Conservation (phyloP, 371 early-diverging fungal species). For the Syncephalastrum racemosum region DNA sequence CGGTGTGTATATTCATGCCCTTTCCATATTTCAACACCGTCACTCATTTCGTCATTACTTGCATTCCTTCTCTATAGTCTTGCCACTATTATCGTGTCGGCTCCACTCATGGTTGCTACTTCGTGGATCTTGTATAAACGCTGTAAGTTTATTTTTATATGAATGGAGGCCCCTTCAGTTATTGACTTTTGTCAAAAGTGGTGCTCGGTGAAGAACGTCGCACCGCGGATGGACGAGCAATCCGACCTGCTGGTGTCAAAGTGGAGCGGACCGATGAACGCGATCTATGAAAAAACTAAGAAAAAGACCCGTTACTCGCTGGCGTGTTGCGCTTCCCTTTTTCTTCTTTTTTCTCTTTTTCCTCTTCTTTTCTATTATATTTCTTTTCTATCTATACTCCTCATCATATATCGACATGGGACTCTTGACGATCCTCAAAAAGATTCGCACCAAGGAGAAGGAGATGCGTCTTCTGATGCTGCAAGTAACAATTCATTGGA, state of each 20-base stretch:
- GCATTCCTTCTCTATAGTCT: slow-evolving; percentile 22
- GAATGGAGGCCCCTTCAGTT: neutral
- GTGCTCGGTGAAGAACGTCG: slow-evolving; percentile 45
- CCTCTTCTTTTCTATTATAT: neutral
- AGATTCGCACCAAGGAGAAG: slow-evolving; percentile 81
- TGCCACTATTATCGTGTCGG: slow-evolving; percentile 43
- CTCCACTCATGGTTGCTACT: slow-evolving; percentile 43
- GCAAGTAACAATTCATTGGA: slow-evolving; percentile 37
- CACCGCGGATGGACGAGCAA: slow-evolving; percentile 33
- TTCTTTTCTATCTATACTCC: neutral
- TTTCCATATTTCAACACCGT: too few species aligned
- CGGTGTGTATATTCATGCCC: too few species aligned
- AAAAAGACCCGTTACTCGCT: too few species aligned
- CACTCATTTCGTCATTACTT: too few species aligned
- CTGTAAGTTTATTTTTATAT: slow-evolving; percentile 18
- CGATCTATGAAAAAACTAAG: too few species aligned
- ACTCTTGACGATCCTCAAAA: slow-evolving; percentile 90
- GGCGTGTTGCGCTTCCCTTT: neutral
- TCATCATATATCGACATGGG: slow-evolving; percentile 70
- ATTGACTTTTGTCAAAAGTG: slow-evolving; percentile 18
- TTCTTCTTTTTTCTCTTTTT: neutral
- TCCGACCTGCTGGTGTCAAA: slow-evolving; percentile 41
- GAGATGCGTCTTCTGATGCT: slow-evolving; percentile 92
- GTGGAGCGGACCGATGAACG: too few species aligned
- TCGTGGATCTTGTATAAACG: slow-evolving; percentile 49